phyloP scores from a whole-genome alignment of 495 filamentous ascomycete species.

The Aspergillus indologenus region DNA sequence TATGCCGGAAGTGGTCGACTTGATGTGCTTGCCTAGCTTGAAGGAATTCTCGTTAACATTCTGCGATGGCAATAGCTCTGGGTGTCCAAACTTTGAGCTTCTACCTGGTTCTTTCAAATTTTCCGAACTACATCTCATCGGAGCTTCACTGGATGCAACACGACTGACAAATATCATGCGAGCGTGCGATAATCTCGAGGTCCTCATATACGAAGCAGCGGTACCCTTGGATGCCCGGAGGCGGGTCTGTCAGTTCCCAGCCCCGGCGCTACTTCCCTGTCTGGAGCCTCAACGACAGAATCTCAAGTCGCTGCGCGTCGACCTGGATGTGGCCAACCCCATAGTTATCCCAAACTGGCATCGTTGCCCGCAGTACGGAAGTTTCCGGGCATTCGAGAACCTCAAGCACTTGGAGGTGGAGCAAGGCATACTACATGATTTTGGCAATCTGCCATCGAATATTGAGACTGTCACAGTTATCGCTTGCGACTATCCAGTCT shows the following conservation, averaged over 20 bases:
- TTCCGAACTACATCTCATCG: not conserved
- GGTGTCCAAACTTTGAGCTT: conserved; percentile 4
- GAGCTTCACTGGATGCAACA: conserved; percentile 1
- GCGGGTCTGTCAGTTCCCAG: not conserved
- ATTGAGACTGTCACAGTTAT: not conserved
- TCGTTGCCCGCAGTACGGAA: not conserved
- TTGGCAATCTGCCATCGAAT: not conserved
- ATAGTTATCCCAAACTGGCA: not conserved
- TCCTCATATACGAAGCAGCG: not conserved
- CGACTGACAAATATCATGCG: conserved; percentile 1
- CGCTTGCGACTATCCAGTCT: not conserved
- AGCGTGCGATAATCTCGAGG: conserved; percentile 3
- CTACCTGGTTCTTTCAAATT: not conserved
- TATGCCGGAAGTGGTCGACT: not conserved
- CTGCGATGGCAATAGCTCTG: not conserved
- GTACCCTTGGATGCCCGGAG: not conserved
- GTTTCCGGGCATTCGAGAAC: not conserved
- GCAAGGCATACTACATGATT: not conserved
- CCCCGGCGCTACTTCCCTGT: not conserved
- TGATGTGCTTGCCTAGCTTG: conserved; percentile 4
- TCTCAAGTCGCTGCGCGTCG: not conserved
- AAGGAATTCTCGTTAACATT: not conserved
- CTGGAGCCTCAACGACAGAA: not conserved
- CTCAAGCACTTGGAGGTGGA: not conserved
- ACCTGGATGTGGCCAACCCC: not conserved